These are phyloP conservation scores for Ophiocytium majus DNA, from an alignment of 352 stramenopile genomes.

Conservation along the genomic window DNA sequence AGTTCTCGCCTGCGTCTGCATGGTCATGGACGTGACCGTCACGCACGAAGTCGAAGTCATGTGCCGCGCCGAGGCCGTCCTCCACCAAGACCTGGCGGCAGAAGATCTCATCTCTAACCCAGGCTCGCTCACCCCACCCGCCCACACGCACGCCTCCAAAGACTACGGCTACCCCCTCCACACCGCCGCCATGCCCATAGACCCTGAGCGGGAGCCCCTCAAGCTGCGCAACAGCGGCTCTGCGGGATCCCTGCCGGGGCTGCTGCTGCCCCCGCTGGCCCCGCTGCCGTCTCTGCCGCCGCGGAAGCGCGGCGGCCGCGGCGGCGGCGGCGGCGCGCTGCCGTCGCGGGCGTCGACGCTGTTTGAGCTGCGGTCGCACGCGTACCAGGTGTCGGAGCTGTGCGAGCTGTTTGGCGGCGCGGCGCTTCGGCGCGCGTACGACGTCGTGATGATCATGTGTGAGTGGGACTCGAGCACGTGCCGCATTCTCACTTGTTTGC, in stretches of 20 bases:
- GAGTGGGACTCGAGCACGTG: too few relatives aligned
- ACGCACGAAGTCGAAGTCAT: constrained; percentile 54
- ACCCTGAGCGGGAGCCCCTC: neutral
- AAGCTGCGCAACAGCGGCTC: neutral
- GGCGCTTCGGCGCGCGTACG: constrained; percentile 24
- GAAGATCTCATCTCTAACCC: neutral
- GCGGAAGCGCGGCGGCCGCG: too few relatives aligned
- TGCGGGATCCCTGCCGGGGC: too few relatives aligned
- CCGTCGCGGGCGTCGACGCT: neutral
- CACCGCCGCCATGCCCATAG: too few relatives aligned
- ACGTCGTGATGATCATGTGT: neutral
- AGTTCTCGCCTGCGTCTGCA: constrained; percentile 23
- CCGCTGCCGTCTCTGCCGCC: too few relatives aligned
- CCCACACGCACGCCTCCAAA: neutral
- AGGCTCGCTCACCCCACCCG: neutral
- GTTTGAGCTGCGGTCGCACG: constrained; percentile 37
- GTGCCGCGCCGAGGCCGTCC: constrained; percentile 40
- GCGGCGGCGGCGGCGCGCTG: neutral
- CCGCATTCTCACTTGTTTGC: too few relatives aligned
- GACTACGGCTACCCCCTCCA: too few relatives aligned
- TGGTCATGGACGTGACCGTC: constrained; percentile 42
- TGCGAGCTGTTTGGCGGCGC: constrained; percentile 44
- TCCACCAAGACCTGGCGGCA: neutral
- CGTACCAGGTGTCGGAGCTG: constrained; percentile 51
- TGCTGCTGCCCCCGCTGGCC: too few relatives aligned